phyloP scores from a whole-genome alignment of 805 yeast genomes.

The Saccharomycopsis sp. region DNA sequence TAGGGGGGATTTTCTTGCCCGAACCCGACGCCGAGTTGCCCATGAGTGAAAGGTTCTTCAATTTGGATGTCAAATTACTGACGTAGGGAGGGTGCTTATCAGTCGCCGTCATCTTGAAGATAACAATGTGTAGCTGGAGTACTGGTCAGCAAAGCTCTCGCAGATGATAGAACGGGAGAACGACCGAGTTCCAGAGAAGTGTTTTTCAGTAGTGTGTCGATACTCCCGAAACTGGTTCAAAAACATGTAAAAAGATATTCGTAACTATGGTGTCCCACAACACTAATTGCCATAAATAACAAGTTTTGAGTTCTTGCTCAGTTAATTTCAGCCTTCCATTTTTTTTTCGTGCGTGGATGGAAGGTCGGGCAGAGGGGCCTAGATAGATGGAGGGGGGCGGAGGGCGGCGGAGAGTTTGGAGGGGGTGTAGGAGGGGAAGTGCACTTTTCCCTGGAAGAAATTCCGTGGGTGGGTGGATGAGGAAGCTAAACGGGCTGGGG shows the following conservation, averaged over 20 bases:
- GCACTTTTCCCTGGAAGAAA: too few species aligned
- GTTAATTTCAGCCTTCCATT: not conserved
- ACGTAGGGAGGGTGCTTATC: not conserved
- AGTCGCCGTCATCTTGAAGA: not conserved
- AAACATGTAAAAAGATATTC: not conserved
- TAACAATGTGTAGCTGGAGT: not conserved
- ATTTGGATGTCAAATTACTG: conserved; percentile 2
- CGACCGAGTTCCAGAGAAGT: not conserved
- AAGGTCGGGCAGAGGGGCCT: too few species aligned
- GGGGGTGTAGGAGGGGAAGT: too few species aligned
- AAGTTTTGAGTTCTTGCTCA: not conserved
- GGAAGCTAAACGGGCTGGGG: not conserved
- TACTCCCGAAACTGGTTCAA: too few species aligned
- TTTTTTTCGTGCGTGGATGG: not conserved
- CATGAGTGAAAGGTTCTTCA: not conserved
- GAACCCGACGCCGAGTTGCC: not conserved
- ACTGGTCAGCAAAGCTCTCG: too few species aligned
- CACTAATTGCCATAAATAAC: not conserved
- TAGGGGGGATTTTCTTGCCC: not conserved
- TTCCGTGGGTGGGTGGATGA: too few species aligned
- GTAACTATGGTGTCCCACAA: not conserved
- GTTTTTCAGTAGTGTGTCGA: not conserved
- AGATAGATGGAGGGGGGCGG: not conserved
- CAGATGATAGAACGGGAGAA: too few species aligned
- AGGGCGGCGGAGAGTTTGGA: not conserved